Conservation (phyloP, 208 protist species). For the Trypanosoma boissoni region DNA sequence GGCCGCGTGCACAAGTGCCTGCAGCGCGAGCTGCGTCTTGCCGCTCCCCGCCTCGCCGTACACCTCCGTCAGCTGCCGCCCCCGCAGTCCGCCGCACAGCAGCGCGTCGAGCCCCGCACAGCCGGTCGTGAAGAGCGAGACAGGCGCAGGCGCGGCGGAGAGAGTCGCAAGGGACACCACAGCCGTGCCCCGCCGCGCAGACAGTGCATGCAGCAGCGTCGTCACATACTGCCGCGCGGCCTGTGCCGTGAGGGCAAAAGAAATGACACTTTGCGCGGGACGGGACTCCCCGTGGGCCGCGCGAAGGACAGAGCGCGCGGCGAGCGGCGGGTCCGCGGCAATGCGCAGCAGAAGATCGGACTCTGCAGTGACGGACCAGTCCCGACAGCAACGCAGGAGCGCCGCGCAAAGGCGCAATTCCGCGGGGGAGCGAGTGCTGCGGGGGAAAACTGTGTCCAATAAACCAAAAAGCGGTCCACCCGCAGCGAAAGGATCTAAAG, state of each 20-base stretch:
- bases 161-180: not conserved
- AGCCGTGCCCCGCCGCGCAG: no score
- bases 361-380: constrained; percentile 5
- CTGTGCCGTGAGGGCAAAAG: no score
- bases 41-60: constrained; percentile 75
- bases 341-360: constrained; percentile 20
- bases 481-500: no score
- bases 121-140: not conserved
- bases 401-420: not conserved
- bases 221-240: no score
- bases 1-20: constrained; percentile 49
- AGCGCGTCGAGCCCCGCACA: constrained; percentile 41
- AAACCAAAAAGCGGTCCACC: not conserved
- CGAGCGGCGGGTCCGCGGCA: constrained; percentile 5
- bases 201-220: no score
- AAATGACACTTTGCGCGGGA: no score
- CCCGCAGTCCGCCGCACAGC: constrained; percentile 33
- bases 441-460: constrained; percentile 1
- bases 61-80: constrained; percentile 58
- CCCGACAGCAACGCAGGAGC: constrained; percentile 14
- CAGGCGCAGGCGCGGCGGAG: not conserved
- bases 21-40: constrained; percentile 75
- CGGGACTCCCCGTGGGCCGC: no score
- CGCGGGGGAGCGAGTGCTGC: not conserved
- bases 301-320: no score